Conservation (phyloP, 371 early-diverging fungal genomes). For the Fennellomyces sp. region DNA sequence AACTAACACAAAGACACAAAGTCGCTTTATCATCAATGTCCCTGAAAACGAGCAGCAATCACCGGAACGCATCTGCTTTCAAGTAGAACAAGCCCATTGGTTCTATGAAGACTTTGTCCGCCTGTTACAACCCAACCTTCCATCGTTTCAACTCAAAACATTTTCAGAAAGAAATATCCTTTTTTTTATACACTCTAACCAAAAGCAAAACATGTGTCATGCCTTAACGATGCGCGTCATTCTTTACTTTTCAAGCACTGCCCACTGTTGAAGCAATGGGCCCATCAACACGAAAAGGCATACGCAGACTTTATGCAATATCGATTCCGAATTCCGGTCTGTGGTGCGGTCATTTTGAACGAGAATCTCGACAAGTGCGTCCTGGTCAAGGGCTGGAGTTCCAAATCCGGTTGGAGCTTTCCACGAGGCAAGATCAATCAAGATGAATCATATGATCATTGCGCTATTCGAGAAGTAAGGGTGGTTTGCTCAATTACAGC, state of each 20-base stretch:
- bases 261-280: conserved; percentile 87
- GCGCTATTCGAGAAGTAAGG: conserved; percentile 93
- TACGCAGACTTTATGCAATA: conserved; percentile 94
- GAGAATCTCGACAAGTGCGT: conserved; percentile 81
- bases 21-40: conserved; percentile 98
- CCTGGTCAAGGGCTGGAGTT: conserved; percentile 92
- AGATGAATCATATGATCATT: conserved; percentile 88
- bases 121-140: conserved; percentile 78
- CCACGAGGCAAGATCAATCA: conserved; percentile 99
- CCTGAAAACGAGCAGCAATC: conserved; percentile 91
- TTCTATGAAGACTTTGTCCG: conserved; percentile 98
- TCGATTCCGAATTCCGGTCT: conserved; percentile 97
- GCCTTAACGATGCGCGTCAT: conserved; percentile 24
- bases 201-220: conserved; percentile 6
- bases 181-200: conserved; percentile 18
- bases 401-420: conserved; percentile 92
- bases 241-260: conserved; percentile 80
- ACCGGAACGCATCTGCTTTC: conserved; percentile 96
- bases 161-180: conserved; percentile 79
- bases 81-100: conserved; percentile 99
- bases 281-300: conserved; percentile 83
- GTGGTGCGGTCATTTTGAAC: conserved; percentile 98
- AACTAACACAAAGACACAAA: conserved; percentile 22
- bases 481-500: neutral
- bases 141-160: conserved; percentile 79